phyloP scores from a whole-genome alignment of 768 basidiomycete species.

The Suillus occidentalis region DNA sequence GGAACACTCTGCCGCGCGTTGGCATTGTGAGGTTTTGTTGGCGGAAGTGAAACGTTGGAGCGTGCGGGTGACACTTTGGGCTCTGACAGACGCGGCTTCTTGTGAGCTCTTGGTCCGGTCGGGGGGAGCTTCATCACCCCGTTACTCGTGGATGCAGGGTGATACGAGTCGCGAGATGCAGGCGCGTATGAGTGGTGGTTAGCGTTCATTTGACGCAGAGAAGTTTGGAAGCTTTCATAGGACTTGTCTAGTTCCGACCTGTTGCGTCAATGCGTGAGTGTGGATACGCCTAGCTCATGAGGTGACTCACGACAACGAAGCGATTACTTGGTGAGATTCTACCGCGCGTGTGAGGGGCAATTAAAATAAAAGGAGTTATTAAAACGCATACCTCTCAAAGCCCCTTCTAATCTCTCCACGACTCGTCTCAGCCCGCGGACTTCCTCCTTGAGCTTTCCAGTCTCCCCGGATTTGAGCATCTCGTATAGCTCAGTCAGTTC shows the following conservation, averaged over 20 bases:
- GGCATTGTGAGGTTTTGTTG: constrained; percentile 20
- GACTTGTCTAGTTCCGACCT: constrained; percentile 80
- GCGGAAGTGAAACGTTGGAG: constrained; percentile 31
- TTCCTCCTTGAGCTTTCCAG: constrained; percentile 81
- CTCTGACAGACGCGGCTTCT: constrained; percentile 75
- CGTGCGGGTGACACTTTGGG: constrained; percentile 35
- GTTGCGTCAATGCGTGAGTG: constrained; percentile 17
- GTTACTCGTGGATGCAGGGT: constrained; percentile 32
- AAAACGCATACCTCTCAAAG: constrained; percentile 62
- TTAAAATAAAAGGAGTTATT: constrained; percentile 1
- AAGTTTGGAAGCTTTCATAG: constrained; percentile 57
- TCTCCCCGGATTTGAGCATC: constrained; percentile 70
- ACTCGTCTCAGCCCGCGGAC: constrained; percentile 66
- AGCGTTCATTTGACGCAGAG: constrained; percentile 43
- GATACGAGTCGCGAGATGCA: constrained; percentile 46
- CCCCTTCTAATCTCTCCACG: constrained; percentile 68
- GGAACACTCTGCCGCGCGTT: constrained; percentile 14
- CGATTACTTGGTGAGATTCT: constrained; percentile 81
- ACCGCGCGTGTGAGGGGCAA: constrained; percentile 13
- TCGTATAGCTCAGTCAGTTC: constrained; percentile 85
- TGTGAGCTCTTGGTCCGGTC: constrained; percentile 78
- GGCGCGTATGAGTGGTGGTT: constrained; percentile 42
- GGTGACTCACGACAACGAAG: constrained; percentile 63
- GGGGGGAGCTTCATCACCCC: constrained; percentile 57
- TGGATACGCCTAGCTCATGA: constrained; percentile 8